Percentiles rank a stretch among this genome's conserved stretches.
Evolutionary conservation across 2,329 filamentous ascomycete species (phyloP).

Genomic region (Sphaerulina populicola): DNA sequence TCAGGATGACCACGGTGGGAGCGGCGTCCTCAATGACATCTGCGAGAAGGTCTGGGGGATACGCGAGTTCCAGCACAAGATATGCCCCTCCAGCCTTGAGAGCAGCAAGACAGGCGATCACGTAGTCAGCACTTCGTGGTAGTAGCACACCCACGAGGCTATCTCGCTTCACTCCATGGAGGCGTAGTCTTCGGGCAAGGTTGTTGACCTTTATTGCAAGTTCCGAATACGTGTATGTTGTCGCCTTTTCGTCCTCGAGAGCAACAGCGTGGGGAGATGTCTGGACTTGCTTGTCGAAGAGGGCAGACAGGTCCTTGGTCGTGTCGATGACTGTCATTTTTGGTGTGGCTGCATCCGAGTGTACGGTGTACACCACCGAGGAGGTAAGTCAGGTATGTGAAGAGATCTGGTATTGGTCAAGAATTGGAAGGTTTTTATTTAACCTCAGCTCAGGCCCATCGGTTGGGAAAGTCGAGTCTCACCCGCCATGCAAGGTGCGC

Average conservation of each 20-base stretch:
- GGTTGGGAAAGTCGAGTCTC: background rate
- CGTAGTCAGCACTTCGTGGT: constrained; percentile 67
- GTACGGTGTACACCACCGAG: no score
- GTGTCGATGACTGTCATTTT: constrained; percentile 60
- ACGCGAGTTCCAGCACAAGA: constrained; percentile 70
- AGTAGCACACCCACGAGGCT: constrained; percentile 67
- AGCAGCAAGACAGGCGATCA: constrained; percentile 69
- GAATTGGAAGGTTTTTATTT: background rate
- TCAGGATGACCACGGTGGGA: constrained; percentile 63
- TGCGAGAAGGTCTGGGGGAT: constrained; percentile 62
- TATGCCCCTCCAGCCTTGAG: constrained; percentile 72
- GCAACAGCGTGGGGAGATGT: constrained; percentile 62
- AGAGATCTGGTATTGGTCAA: background rate
- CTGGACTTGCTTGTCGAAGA: constrained; percentile 61
- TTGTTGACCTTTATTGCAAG: constrained; percentile 58
- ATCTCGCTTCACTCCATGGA: constrained; percentile 63
- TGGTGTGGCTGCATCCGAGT: background rate
- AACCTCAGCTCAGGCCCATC: background rate
- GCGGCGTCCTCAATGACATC: constrained; percentile 70
- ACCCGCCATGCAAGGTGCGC: background rate
- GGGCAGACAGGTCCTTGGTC: constrained; percentile 61
- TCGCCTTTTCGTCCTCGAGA: constrained; percentile 59
- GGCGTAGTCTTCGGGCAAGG: constrained; percentile 57
- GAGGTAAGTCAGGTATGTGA: no score
- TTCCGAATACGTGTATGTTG: constrained; percentile 62